Base-by-base conservation (phyloP, 257 asterid species). In the Nicotiana otophora region DNA sequence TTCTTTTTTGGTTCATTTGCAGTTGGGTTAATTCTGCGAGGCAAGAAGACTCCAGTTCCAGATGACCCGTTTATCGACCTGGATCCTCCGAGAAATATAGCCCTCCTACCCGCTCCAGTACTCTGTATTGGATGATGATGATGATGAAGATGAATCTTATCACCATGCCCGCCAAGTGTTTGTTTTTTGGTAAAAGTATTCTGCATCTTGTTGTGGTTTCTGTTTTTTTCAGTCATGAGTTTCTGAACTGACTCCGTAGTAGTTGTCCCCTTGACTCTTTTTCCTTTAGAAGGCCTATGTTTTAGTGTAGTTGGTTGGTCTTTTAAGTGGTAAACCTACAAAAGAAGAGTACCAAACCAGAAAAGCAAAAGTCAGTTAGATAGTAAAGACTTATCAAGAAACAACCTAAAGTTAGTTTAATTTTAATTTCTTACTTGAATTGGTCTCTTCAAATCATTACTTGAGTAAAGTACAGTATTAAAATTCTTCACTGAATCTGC, bases 1-100 rank as follows among this genome's bases (percentile, higher is more conserved):
- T 87, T 94, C 78, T 62, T 91, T 81, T 86, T 89, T 1, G 75
- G 83, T 81, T 87, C 85, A 7, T 88, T 53, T 79, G 88, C 83
- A 62, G 68, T 86, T 33, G 66, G 80, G 46, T 81, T 81, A 63
- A 65, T 53, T 36, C 69, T 83, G 34, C 90, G 89, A 39, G 98
- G 97, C 83, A 93, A 83, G 87, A 95, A 95, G 42, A 95, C 97
- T 48, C 98, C 98, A 1, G 98, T 95, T 7, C 98, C 98, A 42
- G 78, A 66, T n/a, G 88, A 82, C 68, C 91, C 95, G 15, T 12
- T 85, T 82, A 57, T 77, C 0, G 89, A 63, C 5, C 92, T 91
- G 82, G 97, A 76, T 76, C 92, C 93, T 1, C 94, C 93, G 8
- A 94, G 93, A 69, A 93, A 93, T 48, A 94, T 85, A 0, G 97